These are phyloP conservation scores for Hanseniaspora taiwanica DNA, from an alignment of 805 yeast species.

Conservation along the genomic window DNA sequence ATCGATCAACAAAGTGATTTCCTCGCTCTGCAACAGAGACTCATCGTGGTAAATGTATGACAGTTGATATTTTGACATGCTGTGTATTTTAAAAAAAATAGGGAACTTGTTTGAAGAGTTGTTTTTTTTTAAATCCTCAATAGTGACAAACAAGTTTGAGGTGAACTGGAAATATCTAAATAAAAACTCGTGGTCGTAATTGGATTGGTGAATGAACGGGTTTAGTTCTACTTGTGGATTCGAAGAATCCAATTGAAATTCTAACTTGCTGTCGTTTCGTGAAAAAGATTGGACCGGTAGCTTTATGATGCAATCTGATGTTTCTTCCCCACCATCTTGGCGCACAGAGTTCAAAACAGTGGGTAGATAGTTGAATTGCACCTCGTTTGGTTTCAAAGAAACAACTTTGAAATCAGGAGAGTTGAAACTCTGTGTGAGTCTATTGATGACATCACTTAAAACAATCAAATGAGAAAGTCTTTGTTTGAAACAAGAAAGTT, in stretches of 20 bases:
- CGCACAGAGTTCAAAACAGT: too few species aligned
- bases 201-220: slow-evolving; percentile 18
- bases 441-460: slow-evolving; percentile 23
- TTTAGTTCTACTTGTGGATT: slow-evolving; percentile 24
- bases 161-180: slow-evolving; percentile 25
- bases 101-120: neutral
- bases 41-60: neutral
- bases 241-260: slow-evolving; percentile 18
- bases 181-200: slow-evolving; percentile 20
- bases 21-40: neutral
- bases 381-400: slow-evolving; percentile 21
- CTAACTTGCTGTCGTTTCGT: slow-evolving; percentile 16
- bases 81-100: slow-evolving; percentile 2
- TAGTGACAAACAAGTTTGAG: slow-evolving; percentile 16
- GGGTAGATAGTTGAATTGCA: slow-evolving; percentile 22
- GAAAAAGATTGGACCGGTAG: slow-evolving; percentile 8
- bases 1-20: neutral
- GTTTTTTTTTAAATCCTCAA: slow-evolving; percentile 10
- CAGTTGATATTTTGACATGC: slow-evolving; percentile 3
- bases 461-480: slow-evolving; percentile 22
- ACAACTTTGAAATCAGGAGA: slow-evolving; percentile 21
- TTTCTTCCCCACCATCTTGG: too few species aligned
- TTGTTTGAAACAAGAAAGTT: slow-evolving; percentile 12
- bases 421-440: slow-evolving; percentile 20
- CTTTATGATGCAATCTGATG: slow-evolving; percentile 24